phyloP scores from a whole-genome alignment of 139 green algal species.

The Tetradesmus obliquus region DNA sequence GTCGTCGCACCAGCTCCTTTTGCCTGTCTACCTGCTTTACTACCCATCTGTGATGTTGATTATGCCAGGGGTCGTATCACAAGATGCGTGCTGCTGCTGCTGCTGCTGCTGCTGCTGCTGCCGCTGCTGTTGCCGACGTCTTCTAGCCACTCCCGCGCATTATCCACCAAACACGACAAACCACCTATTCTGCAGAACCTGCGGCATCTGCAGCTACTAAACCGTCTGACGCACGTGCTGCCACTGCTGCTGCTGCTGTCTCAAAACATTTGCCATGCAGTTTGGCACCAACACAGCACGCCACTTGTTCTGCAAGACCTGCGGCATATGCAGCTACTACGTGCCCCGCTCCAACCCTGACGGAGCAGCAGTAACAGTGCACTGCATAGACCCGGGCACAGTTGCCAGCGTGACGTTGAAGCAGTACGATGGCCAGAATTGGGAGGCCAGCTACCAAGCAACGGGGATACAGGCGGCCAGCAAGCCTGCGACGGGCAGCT shows the following conservation, averaged over 20 bases:
- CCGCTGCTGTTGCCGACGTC: no score
- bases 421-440: slow-evolving; percentile 25
- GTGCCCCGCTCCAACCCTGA: slow-evolving; percentile 39
- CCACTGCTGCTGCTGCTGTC: neutral
- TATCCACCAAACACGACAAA: no score
- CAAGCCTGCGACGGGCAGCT: neutral
- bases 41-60: no score
- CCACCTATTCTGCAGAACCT: no score
- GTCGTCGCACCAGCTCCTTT: no score
- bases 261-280: slow-evolving; percentile 21
- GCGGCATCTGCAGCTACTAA: no score
- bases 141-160: no score
- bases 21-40: no score
- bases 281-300: slow-evolving; percentile 58
- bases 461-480: slow-evolving; percentile 30
- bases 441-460: slow-evolving; percentile 31
- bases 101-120: no score
- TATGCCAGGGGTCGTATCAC: neutral
- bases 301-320: slow-evolving; percentile 64
- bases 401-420: slow-evolving; percentile 12
- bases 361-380: slow-evolving; percentile 24
- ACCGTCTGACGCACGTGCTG: neutral
- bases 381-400: slow-evolving; percentile 46
- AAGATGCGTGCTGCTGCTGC: neutral
- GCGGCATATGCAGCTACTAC: slow-evolving; percentile 41